phyloP scores from a whole-genome alignment of 108 stramenopile species.

The Cyclotella sp. region DNA sequence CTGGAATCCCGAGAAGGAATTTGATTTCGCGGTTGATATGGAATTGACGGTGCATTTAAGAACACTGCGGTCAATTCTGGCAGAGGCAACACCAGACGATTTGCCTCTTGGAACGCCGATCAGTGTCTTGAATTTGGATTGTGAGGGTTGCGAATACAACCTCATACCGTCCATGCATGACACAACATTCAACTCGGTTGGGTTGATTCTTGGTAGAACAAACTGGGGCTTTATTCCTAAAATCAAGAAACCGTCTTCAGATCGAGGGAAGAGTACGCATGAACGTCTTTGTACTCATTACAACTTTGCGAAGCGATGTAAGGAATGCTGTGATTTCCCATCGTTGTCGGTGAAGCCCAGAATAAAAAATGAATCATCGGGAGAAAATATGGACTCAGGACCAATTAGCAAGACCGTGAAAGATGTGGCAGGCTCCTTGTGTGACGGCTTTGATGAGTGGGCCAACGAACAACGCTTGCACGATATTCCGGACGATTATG shows the following conservation, averaged over 20 bases:
- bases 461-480: slow-evolving; percentile 56
- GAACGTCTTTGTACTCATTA: slow-evolving; percentile 78
- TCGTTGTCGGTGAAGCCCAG: slow-evolving; percentile 61
- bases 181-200: slow-evolving; percentile 71
- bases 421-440: slow-evolving; percentile 68
- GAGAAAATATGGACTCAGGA: slow-evolving; percentile 14
- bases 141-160: slow-evolving; percentile 85
- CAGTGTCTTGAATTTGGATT: slow-evolving; percentile 79
- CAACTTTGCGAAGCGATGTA: slow-evolving; percentile 71
- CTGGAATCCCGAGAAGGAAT: slow-evolving; percentile 70
- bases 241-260: slow-evolving; percentile 66
- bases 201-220: slow-evolving; percentile 65
- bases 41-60: slow-evolving; percentile 72
- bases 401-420: slow-evolving; percentile 50
- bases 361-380: slow-evolving; percentile 33
- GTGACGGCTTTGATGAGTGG: slow-evolving; percentile 74
- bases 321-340: slow-evolving; percentile 80
- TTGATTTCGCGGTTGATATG: slow-evolving; percentile 48
- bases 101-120: slow-evolving; percentile 59
- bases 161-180: slow-evolving; percentile 73
- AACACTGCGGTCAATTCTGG: slow-evolving; percentile 62
- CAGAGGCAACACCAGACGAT: slow-evolving; percentile 68
- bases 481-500: slow-evolving; percentile 70
- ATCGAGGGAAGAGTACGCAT: slow-evolving; percentile 64
- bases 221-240: slow-evolving; percentile 84